Percentiles rank a stretch among this genome's conserved stretches.
These are phyloP conservation scores for Lithospermum erythrorhizon DNA, from an alignment of 257 asterid genomes.

Conservation along the genomic window DNA sequence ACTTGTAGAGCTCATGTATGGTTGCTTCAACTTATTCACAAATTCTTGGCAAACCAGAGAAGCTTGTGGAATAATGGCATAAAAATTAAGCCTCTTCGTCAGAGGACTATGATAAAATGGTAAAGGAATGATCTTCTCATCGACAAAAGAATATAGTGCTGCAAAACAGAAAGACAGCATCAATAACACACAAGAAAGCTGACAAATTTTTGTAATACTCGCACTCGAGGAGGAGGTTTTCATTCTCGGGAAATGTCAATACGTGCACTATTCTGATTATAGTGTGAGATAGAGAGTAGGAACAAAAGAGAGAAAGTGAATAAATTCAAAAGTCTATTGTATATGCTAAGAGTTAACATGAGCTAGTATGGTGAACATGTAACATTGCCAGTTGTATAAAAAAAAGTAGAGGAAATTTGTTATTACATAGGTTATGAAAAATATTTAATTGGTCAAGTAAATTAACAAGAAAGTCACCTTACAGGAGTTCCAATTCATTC, in stretches of 20 bases:
- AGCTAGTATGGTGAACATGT: no score
- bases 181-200: not conserved
- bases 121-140: not conserved
- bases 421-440: no score
- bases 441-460: not conserved
- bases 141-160: not conserved
- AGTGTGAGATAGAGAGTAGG: not conserved
- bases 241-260: not conserved
- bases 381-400: no score
- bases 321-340: no score
- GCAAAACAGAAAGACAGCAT: not conserved
- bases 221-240: not conserved
- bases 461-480: slow-evolving; percentile 1
- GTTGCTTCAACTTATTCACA: not conserved
- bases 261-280: not conserved
- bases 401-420: no score
- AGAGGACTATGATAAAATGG: no score
- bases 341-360: no score
- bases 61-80: not conserved
- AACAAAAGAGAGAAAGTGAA: not conserved
- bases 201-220: not conserved
- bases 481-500: slow-evolving; percentile 18
- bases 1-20: not conserved
- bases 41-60: not conserved
- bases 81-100: no score